Percentiles rank a stretch among this genome's conserved stretches.
Evolutionary conservation across 371 early-diverging fungal species (phyloP).

Genomic region (Mucor mucedo): DNA sequence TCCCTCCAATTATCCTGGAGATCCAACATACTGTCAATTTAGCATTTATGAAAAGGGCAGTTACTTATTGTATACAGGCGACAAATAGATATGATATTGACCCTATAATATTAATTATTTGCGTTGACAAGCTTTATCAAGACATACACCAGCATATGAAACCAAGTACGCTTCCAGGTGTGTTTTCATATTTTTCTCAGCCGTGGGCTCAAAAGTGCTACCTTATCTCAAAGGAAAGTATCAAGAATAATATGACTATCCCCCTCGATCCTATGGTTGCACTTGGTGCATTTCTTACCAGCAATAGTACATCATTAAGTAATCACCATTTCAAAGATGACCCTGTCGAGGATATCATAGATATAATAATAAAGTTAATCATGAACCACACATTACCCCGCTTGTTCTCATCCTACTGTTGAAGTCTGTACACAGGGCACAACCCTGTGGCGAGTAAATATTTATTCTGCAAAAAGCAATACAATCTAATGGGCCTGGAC

Average conservation of each 20-base stretch:
- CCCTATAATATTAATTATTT: conserved; percentile 16
- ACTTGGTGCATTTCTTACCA: conserved; percentile 16
- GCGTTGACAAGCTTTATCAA: not conserved
- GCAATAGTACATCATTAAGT: conserved; percentile 15
- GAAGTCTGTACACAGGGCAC: too few relatives aligned
- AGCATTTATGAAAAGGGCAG: conserved; percentile 17
- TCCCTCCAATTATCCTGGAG: conserved; percentile 21
- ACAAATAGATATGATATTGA: conserved; percentile 12
- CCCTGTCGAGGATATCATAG: too few relatives aligned
- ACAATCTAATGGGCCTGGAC: too few relatives aligned
- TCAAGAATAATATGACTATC: not conserved
- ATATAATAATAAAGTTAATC: too few relatives aligned
- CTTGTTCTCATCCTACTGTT: too few relatives aligned
- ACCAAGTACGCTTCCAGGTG: too few relatives aligned
- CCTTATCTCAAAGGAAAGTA: conserved; percentile 13
- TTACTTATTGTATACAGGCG: conserved; percentile 16
- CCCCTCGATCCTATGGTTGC: conserved; percentile 18
- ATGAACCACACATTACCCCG: too few relatives aligned
- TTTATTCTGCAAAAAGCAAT: too few relatives aligned
- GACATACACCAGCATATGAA: too few relatives aligned
- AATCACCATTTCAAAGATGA: too few relatives aligned
- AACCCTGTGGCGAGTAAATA: too few relatives aligned
- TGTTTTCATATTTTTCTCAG: too few relatives aligned
- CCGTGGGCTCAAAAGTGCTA: conserved; percentile 11
- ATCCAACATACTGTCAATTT: conserved; percentile 15